Percentiles rank a stretch among this genome's conserved stretches.
Conservation (phyloP, 164 flowering plant genomes). For the Nymphaea thermarum region DNA sequence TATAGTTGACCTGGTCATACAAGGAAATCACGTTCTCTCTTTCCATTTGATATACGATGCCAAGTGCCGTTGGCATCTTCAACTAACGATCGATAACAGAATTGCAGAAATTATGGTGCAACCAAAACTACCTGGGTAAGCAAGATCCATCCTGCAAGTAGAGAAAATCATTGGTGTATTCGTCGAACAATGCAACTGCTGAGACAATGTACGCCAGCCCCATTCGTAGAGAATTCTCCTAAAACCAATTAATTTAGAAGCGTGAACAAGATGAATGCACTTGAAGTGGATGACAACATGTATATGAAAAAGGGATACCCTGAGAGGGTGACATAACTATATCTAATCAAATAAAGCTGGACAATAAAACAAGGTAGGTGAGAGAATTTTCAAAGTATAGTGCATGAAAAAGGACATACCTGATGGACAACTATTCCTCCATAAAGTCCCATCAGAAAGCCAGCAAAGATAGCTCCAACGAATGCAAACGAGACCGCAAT, state of each 20-base stretch:
- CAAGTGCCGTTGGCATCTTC: too few species aligned
- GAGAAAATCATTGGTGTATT: constrained; percentile 76
- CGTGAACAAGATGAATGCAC: not conserved
- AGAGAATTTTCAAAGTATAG: too few species aligned
- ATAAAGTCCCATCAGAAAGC: constrained; percentile 65
- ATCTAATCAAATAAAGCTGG: not conserved
- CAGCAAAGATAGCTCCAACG: constrained; percentile 38
- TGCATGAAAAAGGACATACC: constrained; percentile 14
- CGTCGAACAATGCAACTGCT: constrained; percentile 63
- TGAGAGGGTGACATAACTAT: not conserved
- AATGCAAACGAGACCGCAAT: constrained; percentile 64
- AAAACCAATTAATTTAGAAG: constrained; percentile 1
- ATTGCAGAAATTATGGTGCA: not conserved
- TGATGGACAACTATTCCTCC: constrained; percentile 68
- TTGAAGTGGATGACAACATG: not conserved
- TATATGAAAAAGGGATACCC: not conserved
- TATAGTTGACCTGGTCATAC: not conserved
- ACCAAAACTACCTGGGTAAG: constrained; percentile 54
- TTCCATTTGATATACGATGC: too few species aligned
- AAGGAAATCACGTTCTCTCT: not conserved
- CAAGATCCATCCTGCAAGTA: constrained; percentile 76
- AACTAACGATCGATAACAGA: too few species aligned
- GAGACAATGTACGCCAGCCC: constrained; percentile 70
- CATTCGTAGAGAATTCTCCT: constrained; percentile 64
- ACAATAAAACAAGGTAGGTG: too few species aligned